Base-by-base conservation (phyloP, 2,329 filamentous ascomycete species). In the Arthrobotrys pseudoclavata region DNA sequence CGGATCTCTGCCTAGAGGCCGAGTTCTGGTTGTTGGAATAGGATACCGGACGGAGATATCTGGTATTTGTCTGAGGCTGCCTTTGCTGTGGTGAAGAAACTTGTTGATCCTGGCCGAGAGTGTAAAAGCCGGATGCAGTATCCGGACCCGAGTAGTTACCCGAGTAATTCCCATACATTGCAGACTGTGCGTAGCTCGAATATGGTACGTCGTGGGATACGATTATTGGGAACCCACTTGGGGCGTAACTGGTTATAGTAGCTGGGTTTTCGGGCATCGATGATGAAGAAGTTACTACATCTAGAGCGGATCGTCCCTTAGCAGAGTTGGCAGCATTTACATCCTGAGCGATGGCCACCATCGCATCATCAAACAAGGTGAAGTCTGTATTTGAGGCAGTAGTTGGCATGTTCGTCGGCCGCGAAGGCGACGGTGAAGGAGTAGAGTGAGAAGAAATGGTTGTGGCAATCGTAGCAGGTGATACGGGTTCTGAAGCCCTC, bases 361-460 rank as follows among this genome's bases (percentile, higher is more conserved):
- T 69, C n/a, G 69, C 57, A 37, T 81, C 80, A 18, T 81, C 80
- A 53, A 79, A 81, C n/a, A 81, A 24, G 18, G 76, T 69, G 50
- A 81, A 81, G 52, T 81, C 80, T 47, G 76, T 63, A 47, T 70
- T 77, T 2, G 79, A 79, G 61, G 74, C 66, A 13, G 79, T 67
- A 53, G 70, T 76, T 15, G 80, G 80, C 77, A 81, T 78, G 42
- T 80, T 80, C 24, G 80, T 57, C 53, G 76, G 79, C 64, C 80
- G 71, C 4, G 80, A 79, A 48, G 80, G 80, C 31, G 81, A 81
- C 15, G 80, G 80, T 4, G 80, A 79, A 29, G 81, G 81, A 34
- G 80, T 80, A 10, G 81, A 81, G 62, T 78, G 80, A 10, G 79
- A 79, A 40, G 81, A 81, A 34, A 80, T 78, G 6, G 80, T 79